A percentile compares a stretch with the other conserved stretches of the same genome.
These are phyloP conservation scores for Serendipita vermifera DNA, from an alignment of 768 basidiomycete species.

Conservation along the genomic window DNA sequence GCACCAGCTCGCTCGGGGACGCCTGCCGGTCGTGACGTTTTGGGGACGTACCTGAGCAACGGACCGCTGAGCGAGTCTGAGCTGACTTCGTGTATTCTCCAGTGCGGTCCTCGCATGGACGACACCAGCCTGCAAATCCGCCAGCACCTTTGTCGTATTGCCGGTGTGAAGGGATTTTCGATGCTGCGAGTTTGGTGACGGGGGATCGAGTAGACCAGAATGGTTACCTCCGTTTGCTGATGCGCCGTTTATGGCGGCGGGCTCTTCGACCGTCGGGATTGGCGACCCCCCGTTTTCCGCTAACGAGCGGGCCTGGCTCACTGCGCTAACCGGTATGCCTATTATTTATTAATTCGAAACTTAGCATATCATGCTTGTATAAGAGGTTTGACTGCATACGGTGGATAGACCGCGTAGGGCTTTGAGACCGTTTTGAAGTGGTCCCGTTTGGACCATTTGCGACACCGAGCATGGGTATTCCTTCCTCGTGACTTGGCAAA, in stretches of 20 bases:
- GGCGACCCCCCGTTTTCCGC: slow-evolving; percentile 63
- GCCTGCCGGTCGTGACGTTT: not conserved
- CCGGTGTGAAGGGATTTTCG: slow-evolving; percentile 27
- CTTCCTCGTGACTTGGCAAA: no score
- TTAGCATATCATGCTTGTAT: no score
- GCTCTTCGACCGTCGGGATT: not conserved
- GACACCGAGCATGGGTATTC: no score
- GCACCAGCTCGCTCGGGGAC: not conserved
- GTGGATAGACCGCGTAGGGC: no score
- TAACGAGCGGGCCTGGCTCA: slow-evolving; percentile 73
- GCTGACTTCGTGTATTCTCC: slow-evolving; percentile 75
- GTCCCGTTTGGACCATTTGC: no score
- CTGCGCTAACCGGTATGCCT: not conserved
- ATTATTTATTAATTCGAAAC: no score
- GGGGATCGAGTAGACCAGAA: slow-evolving; percentile 29
- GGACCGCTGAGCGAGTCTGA: slow-evolving; percentile 65
- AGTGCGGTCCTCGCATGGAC: slow-evolving; percentile 64
- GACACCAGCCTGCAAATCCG: slow-evolving; percentile 76
- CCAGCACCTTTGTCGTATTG: slow-evolving; percentile 73
- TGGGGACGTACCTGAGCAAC: slow-evolving; percentile 44
- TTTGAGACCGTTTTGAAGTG: no score
- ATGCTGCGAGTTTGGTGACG: slow-evolving; percentile 30
- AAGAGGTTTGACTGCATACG: no score
- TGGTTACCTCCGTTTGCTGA: slow-evolving; percentile 21
- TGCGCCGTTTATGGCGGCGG: not conserved